phyloP scores from a whole-genome alignment of 331 rosid species.

The Prunus yedoensis region DNA sequence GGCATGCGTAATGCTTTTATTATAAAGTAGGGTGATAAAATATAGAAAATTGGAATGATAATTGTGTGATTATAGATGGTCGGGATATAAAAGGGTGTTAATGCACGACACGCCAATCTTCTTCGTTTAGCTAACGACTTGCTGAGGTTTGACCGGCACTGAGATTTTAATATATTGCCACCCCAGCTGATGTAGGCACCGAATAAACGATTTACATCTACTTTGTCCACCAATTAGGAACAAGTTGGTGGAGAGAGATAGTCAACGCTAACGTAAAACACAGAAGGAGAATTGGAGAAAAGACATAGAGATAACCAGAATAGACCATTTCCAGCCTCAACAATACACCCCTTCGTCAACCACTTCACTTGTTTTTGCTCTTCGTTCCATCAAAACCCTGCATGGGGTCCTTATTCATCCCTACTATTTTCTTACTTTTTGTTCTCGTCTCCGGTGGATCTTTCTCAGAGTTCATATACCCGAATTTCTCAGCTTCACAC shows the following conservation, averaged over 20 bases:
- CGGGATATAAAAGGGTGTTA: not conserved
- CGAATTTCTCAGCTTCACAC: slow-evolving; percentile 59
- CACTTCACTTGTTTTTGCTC: slow-evolving; percentile 21
- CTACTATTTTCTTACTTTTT: slow-evolving; percentile 19
- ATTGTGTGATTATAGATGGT: slow-evolving; percentile 18
- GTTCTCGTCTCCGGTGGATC: slow-evolving; percentile 35
- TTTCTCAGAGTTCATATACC: slow-evolving; percentile 45
- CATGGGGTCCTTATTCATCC: slow-evolving; percentile 54
- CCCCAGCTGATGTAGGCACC: slow-evolving; percentile 31
- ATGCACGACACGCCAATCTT: slow-evolving; percentile 27
- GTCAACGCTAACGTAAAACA: slow-evolving; percentile 51
- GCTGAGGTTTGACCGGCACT: slow-evolving; percentile 19
- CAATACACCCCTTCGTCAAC: slow-evolving; percentile 17
- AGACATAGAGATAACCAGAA: slow-evolving; percentile 31
- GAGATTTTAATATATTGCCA: slow-evolving; percentile 28
- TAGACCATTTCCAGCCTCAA: slow-evolving; percentile 31
- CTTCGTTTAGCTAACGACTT: slow-evolving; percentile 24
- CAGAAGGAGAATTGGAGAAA: slow-evolving; percentile 18
- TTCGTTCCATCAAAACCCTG: slow-evolving; percentile 35
- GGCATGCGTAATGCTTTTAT: not conserved
- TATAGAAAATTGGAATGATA: slow-evolving; percentile 12
- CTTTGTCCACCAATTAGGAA: slow-evolving; percentile 34
- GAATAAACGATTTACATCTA: slow-evolving; percentile 23
- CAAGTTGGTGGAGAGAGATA: slow-evolving; percentile 33
- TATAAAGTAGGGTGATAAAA: slow-evolving; percentile 1